Evolutionary conservation across 495 filamentous ascomycete species (phyloP).

Genomic region (Clavariopsis aquatica): DNA sequence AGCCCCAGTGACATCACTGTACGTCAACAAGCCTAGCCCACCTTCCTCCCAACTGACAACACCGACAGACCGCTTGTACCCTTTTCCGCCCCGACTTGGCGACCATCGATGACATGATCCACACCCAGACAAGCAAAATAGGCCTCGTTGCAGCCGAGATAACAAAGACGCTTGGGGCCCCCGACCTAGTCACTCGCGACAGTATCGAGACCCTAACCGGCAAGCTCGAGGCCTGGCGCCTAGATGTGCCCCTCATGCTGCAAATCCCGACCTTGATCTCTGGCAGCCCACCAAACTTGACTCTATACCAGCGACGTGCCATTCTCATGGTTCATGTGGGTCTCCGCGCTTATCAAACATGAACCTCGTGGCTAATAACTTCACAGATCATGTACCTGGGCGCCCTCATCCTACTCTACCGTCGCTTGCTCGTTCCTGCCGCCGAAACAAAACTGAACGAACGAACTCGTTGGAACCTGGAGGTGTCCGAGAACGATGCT

Average conservation of each 20-base stretch:
- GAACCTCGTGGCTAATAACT: background rate
- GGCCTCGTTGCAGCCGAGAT: slow-evolving; percentile 37
- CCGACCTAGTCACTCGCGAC: slow-evolving; percentile 21
- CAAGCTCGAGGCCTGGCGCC: slow-evolving; percentile 33
- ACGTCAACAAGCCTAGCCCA: background rate
- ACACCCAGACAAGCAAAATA: slow-evolving; percentile 32
- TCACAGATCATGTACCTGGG: slow-evolving; percentile 37
- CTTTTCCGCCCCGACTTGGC: slow-evolving; percentile 1
- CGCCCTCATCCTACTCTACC: slow-evolving; percentile 35
- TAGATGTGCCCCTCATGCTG: slow-evolving; percentile 21
- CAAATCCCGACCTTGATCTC: slow-evolving; percentile 27
- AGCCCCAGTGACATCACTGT: slow-evolving; percentile 26
- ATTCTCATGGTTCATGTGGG: slow-evolving; percentile 38
- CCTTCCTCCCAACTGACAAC: slow-evolving; percentile 6
- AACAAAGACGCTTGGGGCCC: slow-evolving; percentile 27
- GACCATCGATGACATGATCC: slow-evolving; percentile 28
- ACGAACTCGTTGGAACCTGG: slow-evolving; percentile 1
- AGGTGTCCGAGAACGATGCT: slow-evolving; percentile 21
- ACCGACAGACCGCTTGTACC: slow-evolving; percentile 25
- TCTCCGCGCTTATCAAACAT: background rate
- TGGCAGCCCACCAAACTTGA: slow-evolving; percentile 8
- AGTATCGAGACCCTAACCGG: slow-evolving; percentile 22
- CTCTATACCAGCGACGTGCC: slow-evolving; percentile 28
- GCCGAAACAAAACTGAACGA: slow-evolving; percentile 25
- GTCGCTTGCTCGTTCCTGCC: slow-evolving; percentile 25